Evolutionary conservation across 2,329 filamentous ascomycete genomes (phyloP).

Genomic region (Colletotrichum melonis): DNA sequence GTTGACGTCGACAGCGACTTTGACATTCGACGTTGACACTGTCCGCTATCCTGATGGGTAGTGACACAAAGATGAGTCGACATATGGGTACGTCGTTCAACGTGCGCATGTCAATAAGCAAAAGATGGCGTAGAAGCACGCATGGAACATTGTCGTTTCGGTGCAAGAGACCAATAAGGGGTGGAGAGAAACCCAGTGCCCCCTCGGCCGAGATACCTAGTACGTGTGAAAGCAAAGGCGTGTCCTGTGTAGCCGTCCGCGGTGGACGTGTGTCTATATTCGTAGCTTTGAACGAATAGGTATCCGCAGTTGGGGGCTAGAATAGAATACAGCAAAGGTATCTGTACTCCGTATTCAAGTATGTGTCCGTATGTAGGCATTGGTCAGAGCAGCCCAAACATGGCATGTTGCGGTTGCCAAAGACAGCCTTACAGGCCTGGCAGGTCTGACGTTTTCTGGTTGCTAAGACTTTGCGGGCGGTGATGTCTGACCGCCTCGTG

Average conservation of each 20-base stretch:
- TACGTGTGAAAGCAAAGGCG: neutral
- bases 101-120: constrained; percentile 21
- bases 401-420: neutral
- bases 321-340: neutral
- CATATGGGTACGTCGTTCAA: constrained; percentile 16
- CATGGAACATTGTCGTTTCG: constrained; percentile 10
- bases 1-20: constrained; percentile 16
- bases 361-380: neutral
- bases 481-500: constrained; percentile 22
- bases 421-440: neutral
- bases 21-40: constrained; percentile 11
- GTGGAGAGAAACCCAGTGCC: neutral
- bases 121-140: constrained; percentile 9
- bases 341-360: neutral
- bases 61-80: constrained; percentile 22
- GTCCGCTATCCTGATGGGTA: constrained; percentile 1
- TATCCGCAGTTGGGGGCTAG: neutral
- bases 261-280: neutral
- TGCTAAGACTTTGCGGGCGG: constrained; percentile 1
- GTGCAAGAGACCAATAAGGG: neutral
- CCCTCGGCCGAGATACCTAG: neutral
- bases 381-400: neutral
- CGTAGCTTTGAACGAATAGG: neutral
- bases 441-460: neutral
- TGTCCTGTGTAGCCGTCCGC: neutral